Evolutionary conservation across 164 flowering plant genomes (phyloP).

Genomic region (Taxillus chinensis): DNA sequence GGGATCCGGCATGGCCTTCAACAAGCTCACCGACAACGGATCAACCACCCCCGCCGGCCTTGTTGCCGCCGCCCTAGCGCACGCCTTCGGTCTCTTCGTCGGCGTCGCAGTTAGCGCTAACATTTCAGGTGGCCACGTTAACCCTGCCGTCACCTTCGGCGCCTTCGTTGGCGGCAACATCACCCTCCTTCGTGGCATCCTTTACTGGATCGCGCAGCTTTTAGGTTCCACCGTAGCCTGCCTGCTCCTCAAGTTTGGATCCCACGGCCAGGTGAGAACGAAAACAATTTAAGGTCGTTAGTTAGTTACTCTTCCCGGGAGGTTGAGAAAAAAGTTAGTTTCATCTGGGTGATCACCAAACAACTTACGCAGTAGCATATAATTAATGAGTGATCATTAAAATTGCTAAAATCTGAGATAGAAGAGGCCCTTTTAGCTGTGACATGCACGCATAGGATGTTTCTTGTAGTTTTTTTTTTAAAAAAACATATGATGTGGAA

Average conservation of each 20-base stretch:
- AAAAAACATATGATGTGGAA: too few relatives aligned
- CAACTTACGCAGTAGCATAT: too few relatives aligned
- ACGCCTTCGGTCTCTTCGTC: constrained; percentile 42
- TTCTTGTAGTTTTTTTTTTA: too few relatives aligned
- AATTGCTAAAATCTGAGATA: too few relatives aligned
- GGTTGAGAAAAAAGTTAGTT: not conserved
- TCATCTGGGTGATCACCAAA: too few relatives aligned
- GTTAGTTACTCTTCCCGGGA: too few relatives aligned
- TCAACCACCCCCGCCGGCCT: constrained; percentile 44
- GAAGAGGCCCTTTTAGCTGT: too few relatives aligned
- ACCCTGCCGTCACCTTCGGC: constrained; percentile 58
- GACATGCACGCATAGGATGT: too few relatives aligned
- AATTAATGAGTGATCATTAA: too few relatives aligned
- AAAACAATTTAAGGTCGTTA: not conserved
- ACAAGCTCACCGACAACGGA: constrained; percentile 30
- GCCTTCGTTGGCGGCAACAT: constrained; percentile 54
- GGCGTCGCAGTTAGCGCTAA: constrained; percentile 43
- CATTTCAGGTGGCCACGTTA: constrained; percentile 59
- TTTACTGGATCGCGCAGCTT: constrained; percentile 56
- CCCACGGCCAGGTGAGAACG: constrained; percentile 33
- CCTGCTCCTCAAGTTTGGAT: constrained; percentile 36
- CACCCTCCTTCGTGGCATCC: constrained; percentile 38
- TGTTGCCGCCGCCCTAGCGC: constrained; percentile 49
- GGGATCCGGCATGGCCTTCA: constrained; percentile 71
- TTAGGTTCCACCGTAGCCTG: constrained; percentile 44